phyloP scores from a whole-genome alignment of 352 stramenopile genomes.

The Aphanomyces stellatus region DNA sequence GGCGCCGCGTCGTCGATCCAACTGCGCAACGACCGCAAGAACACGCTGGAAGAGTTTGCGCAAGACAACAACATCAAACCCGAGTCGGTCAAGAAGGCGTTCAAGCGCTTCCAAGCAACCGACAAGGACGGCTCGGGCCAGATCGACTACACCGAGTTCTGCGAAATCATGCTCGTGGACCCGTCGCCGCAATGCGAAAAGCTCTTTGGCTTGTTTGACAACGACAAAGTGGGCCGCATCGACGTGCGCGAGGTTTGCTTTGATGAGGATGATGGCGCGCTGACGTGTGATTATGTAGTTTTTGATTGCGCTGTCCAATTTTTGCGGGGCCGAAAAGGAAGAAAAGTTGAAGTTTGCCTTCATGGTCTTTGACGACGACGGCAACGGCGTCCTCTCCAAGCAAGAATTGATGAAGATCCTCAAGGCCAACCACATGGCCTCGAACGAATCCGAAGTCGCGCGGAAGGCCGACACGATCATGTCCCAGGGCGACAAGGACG shows the following conservation, averaged over 20 bases:
- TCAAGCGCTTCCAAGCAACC: conserved; percentile 92
- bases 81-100: conserved; percentile 94
- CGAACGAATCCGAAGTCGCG: conserved; percentile 84
- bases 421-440: conserved; percentile 94
- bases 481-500: conserved; percentile 93
- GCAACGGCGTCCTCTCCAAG: conserved; percentile 92
- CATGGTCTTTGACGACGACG: conserved; percentile 92
- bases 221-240: conserved; percentile 87
- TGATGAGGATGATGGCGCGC: background rate
- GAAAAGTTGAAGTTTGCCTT: conserved; percentile 97
- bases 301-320: conserved; percentile 92
- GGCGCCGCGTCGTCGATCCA: conserved; percentile 76
- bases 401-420: conserved; percentile 93
- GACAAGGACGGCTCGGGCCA: conserved; percentile 92
- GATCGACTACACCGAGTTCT: conserved; percentile 97
- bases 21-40: conserved; percentile 87
- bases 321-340: conserved; percentile 90
- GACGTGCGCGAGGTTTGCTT: conserved; percentile 75
- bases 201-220: conserved; percentile 93
- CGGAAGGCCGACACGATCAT: conserved; percentile 97
- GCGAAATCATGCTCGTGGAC: conserved; percentile 92
- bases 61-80: conserved; percentile 94
- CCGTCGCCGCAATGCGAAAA: conserved; percentile 87
- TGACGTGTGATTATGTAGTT: conserved; percentile 33
- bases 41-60: conserved; percentile 89